phyloP scores from a whole-genome alignment of 1,139 yeast genomes.

The Yamadazyma sp. region DNA sequence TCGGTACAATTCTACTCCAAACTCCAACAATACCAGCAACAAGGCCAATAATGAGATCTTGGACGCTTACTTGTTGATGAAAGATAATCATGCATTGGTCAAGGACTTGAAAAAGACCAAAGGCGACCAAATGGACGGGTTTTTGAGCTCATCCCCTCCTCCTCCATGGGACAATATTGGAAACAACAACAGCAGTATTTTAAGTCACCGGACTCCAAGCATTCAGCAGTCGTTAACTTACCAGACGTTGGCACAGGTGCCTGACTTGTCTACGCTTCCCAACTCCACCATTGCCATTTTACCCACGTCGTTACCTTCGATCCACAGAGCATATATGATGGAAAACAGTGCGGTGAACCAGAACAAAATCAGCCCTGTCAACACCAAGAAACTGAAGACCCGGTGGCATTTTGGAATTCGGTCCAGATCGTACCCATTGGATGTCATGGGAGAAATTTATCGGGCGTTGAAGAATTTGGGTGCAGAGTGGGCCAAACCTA shows the following conservation, averaged over 20 bases:
- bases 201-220: slow-evolving; percentile 34
- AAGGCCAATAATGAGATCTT: slow-evolving; percentile 63
- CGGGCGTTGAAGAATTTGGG: slow-evolving; percentile 91
- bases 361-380: slow-evolving; percentile 68
- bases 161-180: slow-evolving; percentile 22
- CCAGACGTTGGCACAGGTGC: slow-evolving; percentile 51
- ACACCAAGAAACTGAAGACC: slow-evolving; percentile 83
- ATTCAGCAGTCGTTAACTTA: slow-evolving; percentile 50
- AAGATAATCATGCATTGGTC: slow-evolving; percentile 74
- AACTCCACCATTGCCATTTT: slow-evolving; percentile 81
- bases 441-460: slow-evolving; percentile 98
- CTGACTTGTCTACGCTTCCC: slow-evolving; percentile 51
- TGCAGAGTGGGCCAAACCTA: slow-evolving; percentile 96
- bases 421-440: slow-evolving; percentile 93
- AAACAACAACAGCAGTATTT: slow-evolving; percentile 15
- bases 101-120: slow-evolving; percentile 61
- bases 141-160: slow-evolving; percentile 53
- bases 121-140: slow-evolving; percentile 51
- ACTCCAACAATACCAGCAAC: slow-evolving; percentile 18
- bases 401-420: slow-evolving; percentile 99
- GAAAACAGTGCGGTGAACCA: slow-evolving; percentile 39
- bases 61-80: slow-evolving; percentile 87
- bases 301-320: slow-evolving; percentile 91
- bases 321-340: slow-evolving; percentile 91
- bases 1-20: slow-evolving; percentile 25